Evolutionary conservation across 768 basidiomycete genomes (phyloP).

Genomic region (Suillus paluster): DNA sequence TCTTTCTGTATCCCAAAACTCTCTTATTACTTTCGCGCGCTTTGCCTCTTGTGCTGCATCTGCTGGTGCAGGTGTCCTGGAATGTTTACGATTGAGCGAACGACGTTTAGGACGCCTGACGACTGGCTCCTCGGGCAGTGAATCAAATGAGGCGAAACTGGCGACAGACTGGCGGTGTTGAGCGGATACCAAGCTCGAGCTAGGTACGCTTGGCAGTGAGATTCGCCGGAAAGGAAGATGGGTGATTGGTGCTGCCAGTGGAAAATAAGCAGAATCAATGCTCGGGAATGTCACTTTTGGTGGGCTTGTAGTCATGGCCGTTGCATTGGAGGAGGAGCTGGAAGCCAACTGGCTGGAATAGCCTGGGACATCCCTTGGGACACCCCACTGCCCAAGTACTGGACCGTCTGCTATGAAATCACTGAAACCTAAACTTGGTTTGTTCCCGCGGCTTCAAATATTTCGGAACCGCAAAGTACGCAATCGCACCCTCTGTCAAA

Average conservation of each 20-base stretch:
- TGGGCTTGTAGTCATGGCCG: constrained; percentile 20
- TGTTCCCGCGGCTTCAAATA: constrained; percentile 1
- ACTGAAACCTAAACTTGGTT: constrained; percentile 3
- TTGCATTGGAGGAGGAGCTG: constrained; percentile 18
- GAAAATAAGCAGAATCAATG: constrained; percentile 26
- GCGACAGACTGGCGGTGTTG: constrained; percentile 64
- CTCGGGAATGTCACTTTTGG: constrained; percentile 37
- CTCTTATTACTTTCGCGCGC: constrained; percentile 71
- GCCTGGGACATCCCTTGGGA: background rate
- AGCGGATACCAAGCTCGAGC: constrained; percentile 45
- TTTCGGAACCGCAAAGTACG: background rate
- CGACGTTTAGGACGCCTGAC: constrained; percentile 39
- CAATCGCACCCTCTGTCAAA: too few species aligned
- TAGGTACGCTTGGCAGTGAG: constrained; percentile 59
- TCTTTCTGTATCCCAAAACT: constrained; percentile 82
- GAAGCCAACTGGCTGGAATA: background rate
- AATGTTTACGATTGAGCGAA: constrained; percentile 31
- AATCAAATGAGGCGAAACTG: constrained; percentile 77
- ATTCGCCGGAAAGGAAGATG: constrained; percentile 68
- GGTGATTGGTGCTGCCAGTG: constrained; percentile 44
- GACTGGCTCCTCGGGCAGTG: constrained; percentile 56
- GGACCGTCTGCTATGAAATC: constrained; percentile 3
- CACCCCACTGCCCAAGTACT: background rate
- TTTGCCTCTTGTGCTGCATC: constrained; percentile 59
- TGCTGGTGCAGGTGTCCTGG: constrained; percentile 31